Evolutionary conservation across 2,329 filamentous ascomycete genomes (phyloP), one percentile per base, ranked within the genome.

Genomic region (Claviceps purpurea): DNA sequence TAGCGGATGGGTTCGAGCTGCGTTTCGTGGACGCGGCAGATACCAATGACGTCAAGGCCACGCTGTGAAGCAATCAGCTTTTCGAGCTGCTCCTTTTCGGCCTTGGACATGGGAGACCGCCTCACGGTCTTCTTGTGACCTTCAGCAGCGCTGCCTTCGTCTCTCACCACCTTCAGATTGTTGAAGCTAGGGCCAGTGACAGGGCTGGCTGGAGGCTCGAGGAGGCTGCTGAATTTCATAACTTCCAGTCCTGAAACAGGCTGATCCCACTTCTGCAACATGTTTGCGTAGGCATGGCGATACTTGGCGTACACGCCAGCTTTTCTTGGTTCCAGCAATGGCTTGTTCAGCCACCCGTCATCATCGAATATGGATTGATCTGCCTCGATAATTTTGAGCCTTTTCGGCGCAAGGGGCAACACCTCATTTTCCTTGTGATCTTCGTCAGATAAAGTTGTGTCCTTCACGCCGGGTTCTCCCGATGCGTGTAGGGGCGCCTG

Each of bases 361-460:
- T 85, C 81, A 56, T 85, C 82, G 58, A 85, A 85, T 20, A 77
- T 72, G n/a, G 74, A 73, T 56, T 82, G 79, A 55, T 85, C 80
- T 59, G 78, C 75, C 56, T 84, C 71, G 6, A 71, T 69, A 6
- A 83, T 69, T 1, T 71, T 69, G 5, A 80, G 74, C 22, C 69
- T 72, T 16, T 76, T 70, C 5, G 77, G 75, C 2, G 79, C 69
- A 55, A 77, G 62, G 8, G 72, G 67, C 4, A 73, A 61, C 13
- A 67, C 54, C 13, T 76, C 73, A 4, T 77, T 75, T 49, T 68
- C 66, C 16, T 68, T 68, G 20, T 64, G 64, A 7, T 79, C 76
- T 44, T 81, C 77, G 45, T 80, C 77, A 1, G 75, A 78, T 14
- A 77, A 59, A 0, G 77, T 78, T 4, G 72, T 4, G 72, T 76